A percentile compares a stretch with the other conserved stretches of the same genome.
These are phyloP conservation scores for Boechera divaricarpa DNA, from an alignment of 345 rosid species.

Conservation along the genomic window DNA sequence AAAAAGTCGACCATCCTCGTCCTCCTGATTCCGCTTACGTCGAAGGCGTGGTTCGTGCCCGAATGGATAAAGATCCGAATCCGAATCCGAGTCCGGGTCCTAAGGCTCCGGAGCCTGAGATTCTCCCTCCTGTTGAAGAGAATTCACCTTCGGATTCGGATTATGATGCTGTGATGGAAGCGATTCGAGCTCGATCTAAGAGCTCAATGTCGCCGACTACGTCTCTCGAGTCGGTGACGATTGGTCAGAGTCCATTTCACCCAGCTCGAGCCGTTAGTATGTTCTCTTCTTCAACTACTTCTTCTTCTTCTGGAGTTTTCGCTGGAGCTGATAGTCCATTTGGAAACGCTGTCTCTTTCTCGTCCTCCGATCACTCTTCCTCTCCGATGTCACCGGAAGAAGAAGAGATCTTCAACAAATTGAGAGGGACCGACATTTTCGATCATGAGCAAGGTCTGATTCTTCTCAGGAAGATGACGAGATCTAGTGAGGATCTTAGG, in stretches of 20 bases:
- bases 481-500: constrained; percentile 56
- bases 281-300: constrained; percentile 58
- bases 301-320: constrained; percentile 61
- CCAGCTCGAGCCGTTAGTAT: constrained; percentile 67
- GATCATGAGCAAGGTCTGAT: constrained; percentile 70
- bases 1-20: constrained; percentile 49
- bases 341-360: constrained; percentile 42
- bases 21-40: constrained; percentile 58
- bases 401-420: constrained; percentile 54
- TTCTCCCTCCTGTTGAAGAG: constrained; percentile 61
- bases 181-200: constrained; percentile 36
- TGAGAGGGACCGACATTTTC: constrained; percentile 57
- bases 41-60: constrained; percentile 54
- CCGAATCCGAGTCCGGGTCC: constrained; percentile 34
- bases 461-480: constrained; percentile 65
- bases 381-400: constrained; percentile 54
- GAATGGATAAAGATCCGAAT: constrained; percentile 43
- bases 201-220: constrained; percentile 53
- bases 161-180: constrained; percentile 65
- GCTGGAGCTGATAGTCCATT: constrained; percentile 42
- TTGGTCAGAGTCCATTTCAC: constrained; percentile 50
- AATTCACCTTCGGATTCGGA: constrained; percentile 49
- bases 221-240: constrained; percentile 63
- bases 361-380: constrained; percentile 40
- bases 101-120: constrained; percentile 65